phyloP scores from a whole-genome alignment of 73 alveolate species.

The Symbiodinium pilosum region DNA sequence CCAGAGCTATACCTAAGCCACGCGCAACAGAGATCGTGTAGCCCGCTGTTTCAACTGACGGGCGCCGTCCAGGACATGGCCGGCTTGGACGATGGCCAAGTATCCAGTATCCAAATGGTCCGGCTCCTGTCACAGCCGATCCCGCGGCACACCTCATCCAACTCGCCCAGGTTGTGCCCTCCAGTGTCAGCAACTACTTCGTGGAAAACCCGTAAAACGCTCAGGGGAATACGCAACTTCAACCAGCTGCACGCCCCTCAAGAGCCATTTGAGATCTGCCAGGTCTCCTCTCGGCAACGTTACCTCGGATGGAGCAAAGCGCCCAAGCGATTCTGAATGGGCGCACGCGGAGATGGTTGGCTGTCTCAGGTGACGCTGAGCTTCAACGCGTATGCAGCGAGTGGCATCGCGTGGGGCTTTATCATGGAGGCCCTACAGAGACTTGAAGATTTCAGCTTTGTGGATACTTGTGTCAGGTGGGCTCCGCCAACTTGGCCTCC shows the following conservation, averaged over 20 bases:
- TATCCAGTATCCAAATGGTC: constrained; percentile 29
- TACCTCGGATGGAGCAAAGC: constrained; percentile 49
- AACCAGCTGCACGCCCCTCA: too few relatives aligned
- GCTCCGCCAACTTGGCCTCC: constrained; percentile 6
- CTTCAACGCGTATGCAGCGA: constrained; percentile 57
- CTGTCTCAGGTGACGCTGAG: neutral
- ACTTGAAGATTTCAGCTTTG: neutral
- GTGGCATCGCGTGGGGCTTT: constrained; percentile 85
- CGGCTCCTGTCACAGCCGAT: neutral
- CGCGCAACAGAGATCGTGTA: too few relatives aligned
- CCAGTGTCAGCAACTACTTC: constrained; percentile 78
- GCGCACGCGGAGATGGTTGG: neutral
- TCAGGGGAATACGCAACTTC: neutral
- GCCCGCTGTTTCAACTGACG: too few relatives aligned
- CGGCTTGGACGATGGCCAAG: constrained; percentile 68
- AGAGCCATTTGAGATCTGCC: neutral
- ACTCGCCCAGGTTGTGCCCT: constrained; percentile 39
- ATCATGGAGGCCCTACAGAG: constrained; percentile 15
- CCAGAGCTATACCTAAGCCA: too few relatives aligned
- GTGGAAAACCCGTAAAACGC: constrained; percentile 34
- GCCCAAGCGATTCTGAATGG: neutral
- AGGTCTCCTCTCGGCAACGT: constrained; percentile 30
- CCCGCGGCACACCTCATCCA: neutral
- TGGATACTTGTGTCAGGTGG: neutral
- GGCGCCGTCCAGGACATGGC: too few relatives aligned